Evolutionary conservation across 2,329 filamentous ascomycete genomes (phyloP).

Genomic region (Exophiala xenobiotica): DNA sequence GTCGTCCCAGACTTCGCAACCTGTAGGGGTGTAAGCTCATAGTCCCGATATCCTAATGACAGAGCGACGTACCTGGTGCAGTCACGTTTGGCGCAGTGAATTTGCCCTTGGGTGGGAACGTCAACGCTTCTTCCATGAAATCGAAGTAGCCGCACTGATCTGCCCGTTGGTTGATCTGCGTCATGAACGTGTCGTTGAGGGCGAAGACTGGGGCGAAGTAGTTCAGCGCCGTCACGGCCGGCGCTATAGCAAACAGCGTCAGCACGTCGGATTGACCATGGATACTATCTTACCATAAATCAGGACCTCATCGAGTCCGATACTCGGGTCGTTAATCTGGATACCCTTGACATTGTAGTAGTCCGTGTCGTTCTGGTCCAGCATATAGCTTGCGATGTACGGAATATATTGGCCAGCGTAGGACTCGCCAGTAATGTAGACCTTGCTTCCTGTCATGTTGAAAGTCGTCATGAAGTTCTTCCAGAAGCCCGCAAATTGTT

Average conservation of each 20-base stretch:
- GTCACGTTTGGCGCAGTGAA: slow-evolving; percentile 17
- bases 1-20: slow-evolving; percentile 60
- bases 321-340: slow-evolving; percentile 50
- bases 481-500: slow-evolving; percentile 52
- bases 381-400: slow-evolving; percentile 53
- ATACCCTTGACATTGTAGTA: slow-evolving; percentile 55
- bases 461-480: slow-evolving; percentile 58
- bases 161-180: slow-evolving; percentile 41
- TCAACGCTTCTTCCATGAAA: slow-evolving; percentile 53
- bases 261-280: neutral
- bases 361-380: slow-evolving; percentile 48
- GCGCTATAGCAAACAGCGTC: slow-evolving; percentile 23
- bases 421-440: slow-evolving; percentile 56
- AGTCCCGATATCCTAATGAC: neutral
- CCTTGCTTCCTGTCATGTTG: slow-evolving; percentile 52
- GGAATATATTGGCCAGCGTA: slow-evolving; percentile 47
- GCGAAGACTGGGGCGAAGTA: slow-evolving; percentile 33
- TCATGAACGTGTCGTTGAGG: slow-evolving; percentile 28
- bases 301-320: slow-evolving; percentile 41
- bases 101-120: slow-evolving; percentile 57
- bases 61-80: slow-evolving; percentile 6
- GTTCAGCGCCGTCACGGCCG: slow-evolving; percentile 43
- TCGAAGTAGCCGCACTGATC: slow-evolving; percentile 48
- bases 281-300: slow-evolving; percentile 23
- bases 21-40: slow-evolving; percentile 29